phyloP scores from a whole-genome alignment of 257 asterid species.

The Solanum stenotomum region DNA sequence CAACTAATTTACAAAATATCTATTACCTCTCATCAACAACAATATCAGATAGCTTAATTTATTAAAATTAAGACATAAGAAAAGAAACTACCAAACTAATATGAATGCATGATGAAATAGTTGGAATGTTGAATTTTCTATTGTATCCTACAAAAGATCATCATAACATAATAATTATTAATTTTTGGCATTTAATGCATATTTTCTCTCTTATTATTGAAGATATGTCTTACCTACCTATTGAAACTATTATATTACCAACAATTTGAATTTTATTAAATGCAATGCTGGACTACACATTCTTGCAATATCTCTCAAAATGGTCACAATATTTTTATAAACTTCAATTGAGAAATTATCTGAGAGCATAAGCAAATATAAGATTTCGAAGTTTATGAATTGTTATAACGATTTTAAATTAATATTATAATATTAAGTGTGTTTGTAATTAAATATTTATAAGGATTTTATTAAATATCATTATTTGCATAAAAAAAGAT shows the following conservation, averaged over 20 bases:
- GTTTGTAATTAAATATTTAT: not conserved
- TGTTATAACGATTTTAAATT: not conserved
- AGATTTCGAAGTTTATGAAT: not conserved
- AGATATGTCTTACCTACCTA: not conserved
- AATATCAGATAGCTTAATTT: fast-evolving
- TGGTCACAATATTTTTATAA: not conserved
- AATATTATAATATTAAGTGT: not conserved
- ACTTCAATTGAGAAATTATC: too few relatives aligned
- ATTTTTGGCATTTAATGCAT: not conserved
- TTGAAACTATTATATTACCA: not conserved
- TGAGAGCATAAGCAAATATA: not conserved
- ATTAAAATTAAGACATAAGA: not conserved
- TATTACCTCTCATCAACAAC: not conserved
- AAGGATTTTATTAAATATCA: not conserved
- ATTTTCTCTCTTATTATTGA: not conserved
- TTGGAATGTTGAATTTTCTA: not conserved
- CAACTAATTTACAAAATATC: not conserved
- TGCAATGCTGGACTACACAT: not conserved
- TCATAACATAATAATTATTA: not conserved
- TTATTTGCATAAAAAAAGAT: not conserved
- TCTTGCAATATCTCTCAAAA: not conserved
- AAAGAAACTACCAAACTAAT: not conserved
- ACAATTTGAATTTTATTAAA: not conserved
- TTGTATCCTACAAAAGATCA: not conserved
- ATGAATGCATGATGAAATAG: not conserved